Conservation (phyloP, 169 alveolate species). For the Theileria equi region DNA sequence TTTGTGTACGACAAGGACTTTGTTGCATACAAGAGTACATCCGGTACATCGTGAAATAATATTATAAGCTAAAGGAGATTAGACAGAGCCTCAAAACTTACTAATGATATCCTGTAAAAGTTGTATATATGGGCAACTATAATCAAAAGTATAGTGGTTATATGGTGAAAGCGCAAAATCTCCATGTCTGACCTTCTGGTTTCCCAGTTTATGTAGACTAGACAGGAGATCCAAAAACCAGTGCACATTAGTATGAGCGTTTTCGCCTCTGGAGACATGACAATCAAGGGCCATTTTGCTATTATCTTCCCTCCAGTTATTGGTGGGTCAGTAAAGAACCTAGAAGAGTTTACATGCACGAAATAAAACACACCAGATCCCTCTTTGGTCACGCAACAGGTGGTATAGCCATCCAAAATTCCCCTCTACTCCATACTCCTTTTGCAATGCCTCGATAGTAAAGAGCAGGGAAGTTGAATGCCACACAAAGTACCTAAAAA, state of each 20-base stretch:
- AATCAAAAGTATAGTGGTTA: constrained; percentile 39
- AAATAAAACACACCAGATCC: constrained; percentile 29
- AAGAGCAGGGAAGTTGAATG: constrained; percentile 33
- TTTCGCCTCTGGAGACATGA: constrained; percentile 14
- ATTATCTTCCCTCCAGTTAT: constrained; percentile 1
- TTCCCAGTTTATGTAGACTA: constrained; percentile 50
- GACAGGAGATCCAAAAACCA: constrained; percentile 62
- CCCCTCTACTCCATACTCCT: constrained; percentile 39
- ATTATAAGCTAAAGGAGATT: constrained; percentile 30
- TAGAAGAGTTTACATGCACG: neutral
- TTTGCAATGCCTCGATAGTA: constrained; percentile 2
- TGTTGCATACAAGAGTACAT: constrained; percentile 62
- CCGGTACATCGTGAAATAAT: constrained; percentile 75
- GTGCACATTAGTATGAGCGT: constrained; percentile 23
- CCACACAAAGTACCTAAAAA: constrained; percentile 55
- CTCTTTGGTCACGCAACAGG: constrained; percentile 41
- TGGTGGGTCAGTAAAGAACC: constrained; percentile 37
- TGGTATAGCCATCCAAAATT: constrained; percentile 45
- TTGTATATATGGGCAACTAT: constrained; percentile 25
- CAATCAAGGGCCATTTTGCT: constrained; percentile 45
- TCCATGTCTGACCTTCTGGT: constrained; percentile 61
- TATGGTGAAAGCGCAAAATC: constrained; percentile 60
- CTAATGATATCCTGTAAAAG: constrained; percentile 57
- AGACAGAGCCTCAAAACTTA: neutral
- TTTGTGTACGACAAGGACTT: constrained; percentile 54